Conservation (phyloP, 2,329 filamentous ascomycete species). For the Aspergillus pseudotamarii region DNA sequence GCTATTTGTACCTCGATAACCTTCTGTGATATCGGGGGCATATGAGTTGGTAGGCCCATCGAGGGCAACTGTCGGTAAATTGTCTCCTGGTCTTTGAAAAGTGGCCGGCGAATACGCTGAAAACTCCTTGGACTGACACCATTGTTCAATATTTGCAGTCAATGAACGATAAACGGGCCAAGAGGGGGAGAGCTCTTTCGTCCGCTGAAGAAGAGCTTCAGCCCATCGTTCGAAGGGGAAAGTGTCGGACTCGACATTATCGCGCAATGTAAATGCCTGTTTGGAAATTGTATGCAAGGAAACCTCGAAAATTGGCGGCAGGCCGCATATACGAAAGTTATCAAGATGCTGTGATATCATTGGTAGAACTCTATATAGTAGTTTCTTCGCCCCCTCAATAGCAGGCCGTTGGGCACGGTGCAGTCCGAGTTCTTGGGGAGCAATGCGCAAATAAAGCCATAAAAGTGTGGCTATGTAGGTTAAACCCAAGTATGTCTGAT, state of each 20-base stretch:
- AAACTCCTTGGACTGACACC: constrained; percentile 26
- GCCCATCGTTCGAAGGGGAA: constrained; percentile 41
- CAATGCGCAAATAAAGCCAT: constrained; percentile 38
- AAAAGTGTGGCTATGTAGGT: constrained; percentile 41
- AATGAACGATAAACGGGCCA: constrained; percentile 42
- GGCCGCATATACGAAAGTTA: constrained; percentile 39
- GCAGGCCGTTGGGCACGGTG: constrained; percentile 36
- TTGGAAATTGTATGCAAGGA: constrained; percentile 39
- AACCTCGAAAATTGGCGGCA: constrained; percentile 44
- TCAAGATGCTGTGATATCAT: constrained; percentile 41
- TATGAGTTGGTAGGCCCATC: constrained; percentile 3
- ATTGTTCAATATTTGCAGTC: constrained; percentile 31
- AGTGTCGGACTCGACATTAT: constrained; percentile 31
- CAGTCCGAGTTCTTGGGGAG: constrained; percentile 33
- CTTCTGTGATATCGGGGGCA: constrained; percentile 8
- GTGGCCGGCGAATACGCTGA: constrained; percentile 11
- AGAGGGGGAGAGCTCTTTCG: constrained; percentile 25
- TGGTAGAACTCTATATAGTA: constrained; percentile 38
- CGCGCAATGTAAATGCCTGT: constrained; percentile 34
- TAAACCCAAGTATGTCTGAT: constrained; percentile 43
- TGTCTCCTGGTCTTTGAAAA: constrained; percentile 13
- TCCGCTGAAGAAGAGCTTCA: constrained; percentile 35
- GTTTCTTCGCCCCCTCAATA: constrained; percentile 39
- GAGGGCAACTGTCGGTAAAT: constrained; percentile 2
- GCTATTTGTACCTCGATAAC: constrained; percentile 6